Conservation (phyloP, 2,329 filamentous ascomycete genomes). For the Nemania sp. region DNA sequence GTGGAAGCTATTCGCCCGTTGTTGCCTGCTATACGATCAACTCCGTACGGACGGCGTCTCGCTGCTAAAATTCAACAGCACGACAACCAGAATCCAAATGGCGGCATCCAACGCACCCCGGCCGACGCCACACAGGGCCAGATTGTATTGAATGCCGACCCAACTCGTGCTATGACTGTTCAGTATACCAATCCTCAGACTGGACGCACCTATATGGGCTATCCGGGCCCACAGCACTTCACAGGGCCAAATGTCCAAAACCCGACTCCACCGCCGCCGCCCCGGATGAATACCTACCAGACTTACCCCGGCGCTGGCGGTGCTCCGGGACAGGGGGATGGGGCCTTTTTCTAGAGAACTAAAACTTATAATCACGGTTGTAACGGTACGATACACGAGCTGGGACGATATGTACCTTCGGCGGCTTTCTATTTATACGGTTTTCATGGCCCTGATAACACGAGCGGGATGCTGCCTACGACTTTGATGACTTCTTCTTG, state of each 20-base stretch:
- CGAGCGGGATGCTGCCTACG: slow-evolving; percentile 40
- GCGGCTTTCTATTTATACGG: slow-evolving; percentile 30
- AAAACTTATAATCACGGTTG: slow-evolving; percentile 26
- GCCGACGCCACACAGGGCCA: slow-evolving; percentile 59
- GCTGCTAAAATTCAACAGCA: slow-evolving; percentile 78
- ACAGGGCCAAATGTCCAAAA: slow-evolving; percentile 35
- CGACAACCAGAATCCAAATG: slow-evolving; percentile 51
- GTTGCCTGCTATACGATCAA: slow-evolving; percentile 81
- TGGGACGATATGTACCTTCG: slow-evolving; percentile 33
- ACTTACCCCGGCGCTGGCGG: slow-evolving; percentile 35
- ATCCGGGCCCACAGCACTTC: slow-evolving; percentile 40
- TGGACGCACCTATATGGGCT: slow-evolving; percentile 42
- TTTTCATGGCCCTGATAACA: slow-evolving; percentile 35
- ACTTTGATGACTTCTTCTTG: slow-evolving; percentile 35
- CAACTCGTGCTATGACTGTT: slow-evolving; percentile 49
- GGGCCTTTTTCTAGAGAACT: slow-evolving; percentile 37
- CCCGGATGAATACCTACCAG: slow-evolving; percentile 35
- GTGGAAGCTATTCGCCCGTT: slow-evolving; percentile 86
- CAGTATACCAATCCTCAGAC: slow-evolving; percentile 43
- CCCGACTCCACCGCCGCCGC: slow-evolving; percentile 37
- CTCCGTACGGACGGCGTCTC: slow-evolving; percentile 92
- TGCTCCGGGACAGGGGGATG: slow-evolving; percentile 24
- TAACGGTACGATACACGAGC: slow-evolving; percentile 40
- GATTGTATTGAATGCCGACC: slow-evolving; percentile 51
- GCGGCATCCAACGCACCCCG: slow-evolving; percentile 55